Evolutionary conservation across 305 asterid species (phyloP).

Genomic region (Nicotiana rustica): DNA sequence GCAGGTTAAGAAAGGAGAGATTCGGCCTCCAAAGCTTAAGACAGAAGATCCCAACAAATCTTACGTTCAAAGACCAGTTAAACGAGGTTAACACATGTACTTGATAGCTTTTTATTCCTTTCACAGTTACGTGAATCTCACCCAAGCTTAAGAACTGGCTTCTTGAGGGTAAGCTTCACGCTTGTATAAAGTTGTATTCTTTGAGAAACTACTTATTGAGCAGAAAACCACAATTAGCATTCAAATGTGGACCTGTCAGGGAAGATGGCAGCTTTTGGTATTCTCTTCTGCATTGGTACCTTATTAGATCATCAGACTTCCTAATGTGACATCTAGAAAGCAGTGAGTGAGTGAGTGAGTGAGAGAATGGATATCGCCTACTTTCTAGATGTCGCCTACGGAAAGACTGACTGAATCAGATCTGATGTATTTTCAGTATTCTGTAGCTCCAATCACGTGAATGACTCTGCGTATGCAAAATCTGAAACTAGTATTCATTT

Average conservation of each 20-base stretch:
- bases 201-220: conserved; percentile 20
- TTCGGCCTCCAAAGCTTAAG: conserved; percentile 97
- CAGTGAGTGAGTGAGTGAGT: background rate
- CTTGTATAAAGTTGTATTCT: conserved; percentile 31
- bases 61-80: conserved; percentile 94
- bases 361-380: no score
- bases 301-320: background rate
- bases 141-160: conserved; percentile 32
- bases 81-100: conserved; percentile 57
- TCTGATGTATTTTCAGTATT: background rate
- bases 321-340: background rate
- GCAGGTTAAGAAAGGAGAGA: conserved; percentile 94
- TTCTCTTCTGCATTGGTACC: background rate
- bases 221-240: conserved; percentile 26
- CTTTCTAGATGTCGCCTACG: no score
- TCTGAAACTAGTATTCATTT: background rate
- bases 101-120: conserved; percentile 14
- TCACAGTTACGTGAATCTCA: background rate
- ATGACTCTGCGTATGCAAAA: background rate
- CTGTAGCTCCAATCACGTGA: background rate
- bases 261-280: background rate
- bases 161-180: conserved; percentile 34
- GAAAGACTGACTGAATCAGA: background rate
- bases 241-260: conserved; percentile 23
- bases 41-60: conserved; percentile 99